Base-by-base conservation (phyloP, 2,329 filamentous ascomycete genomes). In the Beauveria australis region DNA sequence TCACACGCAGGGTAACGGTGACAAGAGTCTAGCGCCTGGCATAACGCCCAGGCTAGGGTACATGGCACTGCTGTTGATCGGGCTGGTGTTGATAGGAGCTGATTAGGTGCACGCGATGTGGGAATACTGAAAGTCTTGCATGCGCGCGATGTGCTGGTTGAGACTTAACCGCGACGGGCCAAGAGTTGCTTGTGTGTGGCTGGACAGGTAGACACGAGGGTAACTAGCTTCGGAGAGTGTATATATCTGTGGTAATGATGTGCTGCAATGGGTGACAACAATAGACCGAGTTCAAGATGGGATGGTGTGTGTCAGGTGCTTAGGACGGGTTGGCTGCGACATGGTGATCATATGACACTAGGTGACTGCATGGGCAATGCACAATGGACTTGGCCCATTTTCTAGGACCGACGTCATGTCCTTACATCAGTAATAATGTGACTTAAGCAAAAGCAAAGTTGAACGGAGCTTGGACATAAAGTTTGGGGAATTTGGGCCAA, bases 341-440 rank as follows among this genome's bases (percentile, higher is more conserved):
- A 19, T 41, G 19, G 49, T 58, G 54, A 43, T 62, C 60, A 62
- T 58, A 22, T 62, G 60, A 62, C 26, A 19, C 47, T 18, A 54
- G 49, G 30, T 54, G 30, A 54, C 48, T 53, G 54, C 48, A 26
- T 47, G 48, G 48, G 28, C 47, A 19, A 30, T 33, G 56, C 22
- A 52, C 46, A 40, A 59, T 59, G n/a, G 14, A 24, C 48, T 28
- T 26, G 5, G 16, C 26, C 48, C 16, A 30, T 22, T 24, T 47
- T 28, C 49, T 30, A 47, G 19, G 30, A 3, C 14, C 41, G 41
- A 51, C 49, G 24, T 48, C 33, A 53, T 48, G 19, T 60, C 19
- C 37, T 14, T 30, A 6, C 16, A 10, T 19, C 10, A 24, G 24
- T 10, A 33, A 44, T 37, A 46, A 46, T 58, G 54, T 53, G 56